A percentile compares a stretch with the other conserved stretches of the same genome.
These are phyloP conservation scores for Euphorbia schlechtendalii DNA, from an alignment of 441 rosid genomes.

Conservation along the genomic window DNA sequence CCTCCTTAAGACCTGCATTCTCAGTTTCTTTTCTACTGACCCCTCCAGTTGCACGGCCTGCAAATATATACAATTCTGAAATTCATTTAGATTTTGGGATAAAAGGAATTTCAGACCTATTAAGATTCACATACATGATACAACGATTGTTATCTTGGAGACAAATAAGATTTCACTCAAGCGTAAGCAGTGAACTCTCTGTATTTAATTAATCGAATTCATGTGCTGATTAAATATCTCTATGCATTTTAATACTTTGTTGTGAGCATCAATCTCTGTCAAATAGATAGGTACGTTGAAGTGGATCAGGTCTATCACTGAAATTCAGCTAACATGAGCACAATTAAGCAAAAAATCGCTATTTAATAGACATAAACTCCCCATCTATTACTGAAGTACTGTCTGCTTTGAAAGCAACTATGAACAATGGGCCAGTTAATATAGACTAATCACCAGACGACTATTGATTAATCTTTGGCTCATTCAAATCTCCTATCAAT, in stretches of 20 bases:
- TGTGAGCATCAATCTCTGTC: background rate
- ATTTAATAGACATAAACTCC: background rate
- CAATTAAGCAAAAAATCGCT: too few species aligned
- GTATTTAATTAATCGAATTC: background rate
- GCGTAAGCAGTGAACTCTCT: too few species aligned
- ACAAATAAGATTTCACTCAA: too few species aligned
- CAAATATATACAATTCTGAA: conserved; percentile 9
- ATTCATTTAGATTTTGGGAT: background rate
- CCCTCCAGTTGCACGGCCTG: conserved; percentile 78
- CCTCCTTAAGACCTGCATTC: conserved; percentile 56
- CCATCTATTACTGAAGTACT: background rate
- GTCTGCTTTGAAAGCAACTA: background rate
- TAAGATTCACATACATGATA: too few species aligned
- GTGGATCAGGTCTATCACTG: too few species aligned
- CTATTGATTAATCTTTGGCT: too few species aligned
- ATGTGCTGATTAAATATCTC: background rate
- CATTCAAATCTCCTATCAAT: too few species aligned
- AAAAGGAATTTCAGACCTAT: background rate
- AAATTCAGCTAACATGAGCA: too few species aligned
- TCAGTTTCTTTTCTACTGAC: conserved; percentile 43
- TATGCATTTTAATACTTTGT: background rate
- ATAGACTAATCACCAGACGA: too few species aligned
- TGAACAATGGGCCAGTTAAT: too few species aligned
- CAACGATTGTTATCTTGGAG: too few species aligned
- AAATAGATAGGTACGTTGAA: too few species aligned